Evolutionary conservation across 495 filamentous ascomycete species (phyloP).

Genomic region (Aspergillus egyptiacus): DNA sequence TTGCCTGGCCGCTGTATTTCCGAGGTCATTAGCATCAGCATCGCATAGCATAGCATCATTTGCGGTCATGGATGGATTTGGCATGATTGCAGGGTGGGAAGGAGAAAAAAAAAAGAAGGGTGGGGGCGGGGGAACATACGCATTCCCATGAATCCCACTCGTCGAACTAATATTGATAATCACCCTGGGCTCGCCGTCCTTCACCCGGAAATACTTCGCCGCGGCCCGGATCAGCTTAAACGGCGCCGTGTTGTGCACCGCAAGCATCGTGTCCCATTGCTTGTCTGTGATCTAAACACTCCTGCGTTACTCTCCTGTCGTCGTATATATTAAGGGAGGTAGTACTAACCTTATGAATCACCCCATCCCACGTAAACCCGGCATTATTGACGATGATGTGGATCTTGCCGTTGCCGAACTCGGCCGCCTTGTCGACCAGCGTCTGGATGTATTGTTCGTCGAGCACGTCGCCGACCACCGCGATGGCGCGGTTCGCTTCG

Average conservation of each 20-base stretch:
- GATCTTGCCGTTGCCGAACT: constrained; percentile 79
- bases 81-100: background rate
- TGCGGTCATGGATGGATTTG: background rate
- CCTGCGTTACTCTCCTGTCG: no score
- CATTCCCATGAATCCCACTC: constrained; percentile 75
- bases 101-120: background rate
- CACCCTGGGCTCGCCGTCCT: constrained; percentile 68
- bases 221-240: constrained; percentile 76
- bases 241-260: constrained; percentile 73
- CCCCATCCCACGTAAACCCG: constrained; percentile 83
- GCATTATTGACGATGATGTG: constrained; percentile 87
- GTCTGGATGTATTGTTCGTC: constrained; percentile 57
- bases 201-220: constrained; percentile 79
- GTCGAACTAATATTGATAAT: constrained; percentile 80
- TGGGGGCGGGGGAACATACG: constrained; percentile 35
- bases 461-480: constrained; percentile 69
- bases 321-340: background rate
- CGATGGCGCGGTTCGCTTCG: constrained; percentile 53
- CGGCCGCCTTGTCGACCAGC: constrained; percentile 66
- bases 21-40: background rate
- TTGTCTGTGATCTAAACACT: constrained; percentile 68
- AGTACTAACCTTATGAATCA: constrained; percentile 68
- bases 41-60: no score
- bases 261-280: constrained; percentile 82
- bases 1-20: constrained; percentile 59